A percentile compares a stretch with the other conserved stretches of the same genome.
Conservation (phyloP, 352 stramenopile genomes). For the Phytophthora pini region DNA sequence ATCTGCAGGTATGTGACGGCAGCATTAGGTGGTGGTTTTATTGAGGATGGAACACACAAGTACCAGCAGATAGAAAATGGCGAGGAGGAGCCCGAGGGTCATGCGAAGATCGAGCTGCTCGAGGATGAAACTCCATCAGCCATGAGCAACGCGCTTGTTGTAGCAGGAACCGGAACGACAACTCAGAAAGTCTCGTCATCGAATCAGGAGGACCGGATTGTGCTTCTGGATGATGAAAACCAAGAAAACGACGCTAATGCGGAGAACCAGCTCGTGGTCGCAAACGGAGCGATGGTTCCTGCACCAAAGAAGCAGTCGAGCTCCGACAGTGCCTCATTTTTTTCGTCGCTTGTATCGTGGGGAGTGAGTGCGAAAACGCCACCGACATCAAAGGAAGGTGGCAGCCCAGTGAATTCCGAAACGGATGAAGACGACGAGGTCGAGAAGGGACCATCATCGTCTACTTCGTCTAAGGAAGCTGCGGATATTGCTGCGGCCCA, state of each 20-base stretch:
- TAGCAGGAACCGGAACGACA: constrained; percentile 21
- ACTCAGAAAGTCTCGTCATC: constrained; percentile 27
- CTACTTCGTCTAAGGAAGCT: constrained; percentile 60
- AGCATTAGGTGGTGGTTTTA: constrained; percentile 68
- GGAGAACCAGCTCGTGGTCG: constrained; percentile 55
- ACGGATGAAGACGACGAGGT: constrained; percentile 78
- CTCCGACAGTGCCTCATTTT: constrained; percentile 42
- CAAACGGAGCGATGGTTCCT: constrained; percentile 35
- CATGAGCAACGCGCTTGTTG: constrained; percentile 45
- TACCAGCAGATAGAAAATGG: constrained; percentile 46
- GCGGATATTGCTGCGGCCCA: constrained; percentile 60
- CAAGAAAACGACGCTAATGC: constrained; percentile 40
- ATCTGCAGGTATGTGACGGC: constrained; percentile 83
- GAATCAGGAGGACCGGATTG: constrained; percentile 32
- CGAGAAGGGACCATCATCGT: constrained; percentile 66
- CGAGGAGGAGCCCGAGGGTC: constrained; percentile 38
- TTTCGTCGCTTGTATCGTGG: constrained; percentile 70
- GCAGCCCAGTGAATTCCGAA: constrained; percentile 76
- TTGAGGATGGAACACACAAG: constrained; percentile 53
- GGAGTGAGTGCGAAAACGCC: constrained; percentile 60
- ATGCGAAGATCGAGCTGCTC: constrained; percentile 52
- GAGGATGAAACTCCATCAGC: constrained; percentile 35
- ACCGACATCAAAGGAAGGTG: constrained; percentile 27
- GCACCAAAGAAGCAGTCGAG: constrained; percentile 40
- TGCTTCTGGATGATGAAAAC: constrained; percentile 45